Conservation (phyloP, 345 rosid species). For the Physaria fendleri region DNA sequence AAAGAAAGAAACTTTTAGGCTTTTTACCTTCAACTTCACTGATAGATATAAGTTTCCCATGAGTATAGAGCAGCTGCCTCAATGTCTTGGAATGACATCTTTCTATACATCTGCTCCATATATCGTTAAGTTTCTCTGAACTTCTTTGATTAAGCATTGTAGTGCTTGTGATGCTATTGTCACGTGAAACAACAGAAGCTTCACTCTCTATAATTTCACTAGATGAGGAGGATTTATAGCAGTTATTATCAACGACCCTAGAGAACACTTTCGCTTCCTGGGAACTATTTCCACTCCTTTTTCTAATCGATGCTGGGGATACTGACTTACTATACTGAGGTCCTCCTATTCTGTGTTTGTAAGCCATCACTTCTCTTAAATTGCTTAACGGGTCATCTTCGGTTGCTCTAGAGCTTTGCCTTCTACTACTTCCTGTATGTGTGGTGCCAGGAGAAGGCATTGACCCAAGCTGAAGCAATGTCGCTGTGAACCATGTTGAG, state of each 20-base stretch:
- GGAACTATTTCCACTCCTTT: slow-evolving; percentile 37
- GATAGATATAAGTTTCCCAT: slow-evolving; percentile 78
- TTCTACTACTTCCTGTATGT: slow-evolving; percentile 68
- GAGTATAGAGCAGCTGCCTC: slow-evolving; percentile 65
- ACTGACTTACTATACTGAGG: slow-evolving; percentile 44
- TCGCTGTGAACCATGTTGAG: slow-evolving; percentile 96
- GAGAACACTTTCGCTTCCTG: slow-evolving; percentile 38
- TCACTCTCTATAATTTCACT: slow-evolving; percentile 31
- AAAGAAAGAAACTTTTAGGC: neutral
- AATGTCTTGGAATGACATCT: slow-evolving; percentile 90
- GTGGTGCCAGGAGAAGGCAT: slow-evolving; percentile 68
- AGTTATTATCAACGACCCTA: slow-evolving; percentile 28
- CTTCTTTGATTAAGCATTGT: slow-evolving; percentile 39
- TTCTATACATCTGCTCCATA: slow-evolving; percentile 80
- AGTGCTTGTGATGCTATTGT: slow-evolving; percentile 35
- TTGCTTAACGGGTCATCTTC: slow-evolving; percentile 74
- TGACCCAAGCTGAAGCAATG: slow-evolving; percentile 88
- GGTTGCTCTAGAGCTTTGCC: slow-evolving; percentile 78
- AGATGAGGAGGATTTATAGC: slow-evolving; percentile 39
- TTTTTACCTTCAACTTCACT: slow-evolving; percentile 72
- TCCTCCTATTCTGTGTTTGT: slow-evolving; percentile 50
- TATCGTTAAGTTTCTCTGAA: slow-evolving; percentile 52
- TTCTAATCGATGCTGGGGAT: slow-evolving; percentile 50
- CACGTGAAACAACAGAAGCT: slow-evolving; percentile 35
- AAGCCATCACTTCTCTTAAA: slow-evolving; percentile 51